Conservation (phyloP, 306 rosid genomes). For the Benincasa hispida region DNA sequence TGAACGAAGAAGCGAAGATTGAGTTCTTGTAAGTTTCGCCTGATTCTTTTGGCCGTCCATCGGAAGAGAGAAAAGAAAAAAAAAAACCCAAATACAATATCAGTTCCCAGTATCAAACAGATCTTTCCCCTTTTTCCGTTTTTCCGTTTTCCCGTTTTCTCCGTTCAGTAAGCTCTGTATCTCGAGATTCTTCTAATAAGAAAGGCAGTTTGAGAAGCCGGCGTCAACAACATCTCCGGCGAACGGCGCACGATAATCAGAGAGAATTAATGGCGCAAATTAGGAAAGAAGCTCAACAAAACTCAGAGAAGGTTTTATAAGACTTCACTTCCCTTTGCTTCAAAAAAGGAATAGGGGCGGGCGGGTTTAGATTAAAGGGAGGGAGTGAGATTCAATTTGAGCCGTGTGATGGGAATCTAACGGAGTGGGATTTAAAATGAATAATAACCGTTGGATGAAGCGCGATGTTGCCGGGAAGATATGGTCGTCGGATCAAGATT, state of each 20-base stretch:
- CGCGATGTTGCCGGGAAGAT: conserved; percentile 25
- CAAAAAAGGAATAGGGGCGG: neutral
- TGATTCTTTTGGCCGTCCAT: conserved; percentile 74
- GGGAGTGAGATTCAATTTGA: conserved; percentile 22
- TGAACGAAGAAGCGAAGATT: conserved; percentile 74
- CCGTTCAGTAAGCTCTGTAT: neutral
- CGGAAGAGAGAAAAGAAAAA: neutral
- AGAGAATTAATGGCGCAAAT: neutral
- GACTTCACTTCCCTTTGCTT: neutral
- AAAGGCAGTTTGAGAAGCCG: neutral
- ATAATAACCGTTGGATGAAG: conserved; percentile 20
- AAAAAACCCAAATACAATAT: neutral
- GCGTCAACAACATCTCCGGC: neutral
- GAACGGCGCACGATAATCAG: neutral
- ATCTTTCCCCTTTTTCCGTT: conserved; percentile 1
- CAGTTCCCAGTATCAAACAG: conserved; percentile 19
- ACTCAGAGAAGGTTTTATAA: neutral
- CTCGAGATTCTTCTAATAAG: neutral
- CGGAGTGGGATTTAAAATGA: conserved; percentile 14
- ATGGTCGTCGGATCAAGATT: conserved; percentile 45
- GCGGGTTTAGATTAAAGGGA: conserved; percentile 8
- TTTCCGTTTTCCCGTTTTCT: neutral
- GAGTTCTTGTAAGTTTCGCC: conserved; percentile 69
- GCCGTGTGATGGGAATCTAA: conserved; percentile 21
- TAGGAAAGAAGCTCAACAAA: neutral